These are phyloP conservation scores for Lophium mytilinum DNA, from an alignment of 495 filamentous ascomycete species.

Conservation along the genomic window DNA sequence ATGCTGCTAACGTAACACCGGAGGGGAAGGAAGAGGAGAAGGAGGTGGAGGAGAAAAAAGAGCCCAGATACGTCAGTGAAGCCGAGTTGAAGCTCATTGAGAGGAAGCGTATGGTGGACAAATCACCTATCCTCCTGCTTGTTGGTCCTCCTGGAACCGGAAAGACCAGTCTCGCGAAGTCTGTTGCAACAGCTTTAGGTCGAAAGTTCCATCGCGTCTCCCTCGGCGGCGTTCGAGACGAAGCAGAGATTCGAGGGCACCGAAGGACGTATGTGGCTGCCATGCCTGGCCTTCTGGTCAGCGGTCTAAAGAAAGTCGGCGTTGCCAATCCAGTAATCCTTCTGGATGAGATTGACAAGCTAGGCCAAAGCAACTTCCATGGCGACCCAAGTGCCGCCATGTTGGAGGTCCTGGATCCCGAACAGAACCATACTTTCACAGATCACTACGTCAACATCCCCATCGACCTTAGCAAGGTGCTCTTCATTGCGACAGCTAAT, in stretches of 20 bases:
- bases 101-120: conserved; percentile 73
- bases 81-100: conserved; percentile 56
- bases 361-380: conserved; percentile 85
- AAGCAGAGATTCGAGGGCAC: conserved; percentile 95
- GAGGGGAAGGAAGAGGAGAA: conserved; percentile 2
- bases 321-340: conserved; percentile 95
- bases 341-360: conserved; percentile 97
- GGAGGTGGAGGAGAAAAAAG: conserved; percentile 2
- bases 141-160: conserved; percentile 93
- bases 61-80: conserved; percentile 9
- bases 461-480: conserved; percentile 89
- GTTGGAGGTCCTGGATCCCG: conserved; percentile 96
- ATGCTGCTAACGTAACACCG: background rate
- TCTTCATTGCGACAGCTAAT: conserved; percentile 99
- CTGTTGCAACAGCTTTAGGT: conserved; percentile 82
- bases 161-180: conserved; percentile 93
- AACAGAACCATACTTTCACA: conserved; percentile 90
- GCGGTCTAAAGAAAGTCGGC: conserved; percentile 91
- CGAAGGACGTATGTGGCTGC: conserved; percentile 95
- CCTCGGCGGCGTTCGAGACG: conserved; percentile 89
- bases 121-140: conserved; percentile 89
- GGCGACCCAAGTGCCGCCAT: conserved; percentile 98
- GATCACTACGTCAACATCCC: conserved; percentile 98
- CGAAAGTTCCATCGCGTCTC: conserved; percentile 97
- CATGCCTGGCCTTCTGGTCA: conserved; percentile 94